Percentiles rank a stretch among this genome's conserved stretches.
These are phyloP conservation scores for Tetrastigma voinierianum DNA, from an alignment of 164 flowering plant species.

Conservation along the genomic window DNA sequence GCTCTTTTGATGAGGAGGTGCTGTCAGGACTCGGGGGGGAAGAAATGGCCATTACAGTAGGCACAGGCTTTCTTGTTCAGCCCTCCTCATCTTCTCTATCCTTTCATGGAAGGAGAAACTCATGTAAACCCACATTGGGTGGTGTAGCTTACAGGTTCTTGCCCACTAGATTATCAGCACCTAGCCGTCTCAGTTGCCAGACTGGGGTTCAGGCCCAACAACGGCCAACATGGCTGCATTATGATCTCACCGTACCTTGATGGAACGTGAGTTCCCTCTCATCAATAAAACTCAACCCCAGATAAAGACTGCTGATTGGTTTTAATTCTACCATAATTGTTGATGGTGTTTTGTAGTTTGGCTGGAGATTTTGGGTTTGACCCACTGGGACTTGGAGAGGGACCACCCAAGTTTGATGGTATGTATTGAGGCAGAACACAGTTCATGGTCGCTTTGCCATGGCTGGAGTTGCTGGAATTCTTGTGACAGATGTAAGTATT, in stretches of 20 bases:
- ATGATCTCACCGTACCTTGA: slow-evolving; percentile 84
- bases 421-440: slow-evolving; percentile 92
- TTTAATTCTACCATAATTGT: background rate
- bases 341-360: slow-evolving; percentile 36
- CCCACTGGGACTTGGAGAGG: slow-evolving; percentile 96
- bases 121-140: slow-evolving; percentile 12
- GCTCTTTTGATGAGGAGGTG: background rate
- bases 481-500: slow-evolving; percentile 75
- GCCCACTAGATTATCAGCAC: slow-evolving; percentile 15
- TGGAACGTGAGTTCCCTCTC: slow-evolving; percentile 64
- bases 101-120: slow-evolving; percentile 10
- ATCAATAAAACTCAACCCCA: background rate
- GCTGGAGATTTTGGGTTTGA: slow-evolving; percentile 94
- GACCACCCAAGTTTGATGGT: slow-evolving; percentile 92
- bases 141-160: slow-evolving; percentile 9
- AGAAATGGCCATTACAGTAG: slow-evolving; percentile 44
- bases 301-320: background rate
- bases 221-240: slow-evolving; percentile 94
- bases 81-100: slow-evolving; percentile 24
- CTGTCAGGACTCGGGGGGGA: slow-evolving; percentile 10
- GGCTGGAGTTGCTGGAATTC: slow-evolving; percentile 96
- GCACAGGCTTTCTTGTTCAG: slow-evolving; percentile 30
- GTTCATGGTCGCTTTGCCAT: slow-evolving; percentile 93
- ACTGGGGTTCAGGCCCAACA: slow-evolving; percentile 48
- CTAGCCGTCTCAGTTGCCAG: background rate